A percentile compares a stretch with the other conserved stretches of the same genome.
phyloP scores from a whole-genome alignment of 495 filamentous ascomycete genomes.

The Xylaria bambusicola region DNA sequence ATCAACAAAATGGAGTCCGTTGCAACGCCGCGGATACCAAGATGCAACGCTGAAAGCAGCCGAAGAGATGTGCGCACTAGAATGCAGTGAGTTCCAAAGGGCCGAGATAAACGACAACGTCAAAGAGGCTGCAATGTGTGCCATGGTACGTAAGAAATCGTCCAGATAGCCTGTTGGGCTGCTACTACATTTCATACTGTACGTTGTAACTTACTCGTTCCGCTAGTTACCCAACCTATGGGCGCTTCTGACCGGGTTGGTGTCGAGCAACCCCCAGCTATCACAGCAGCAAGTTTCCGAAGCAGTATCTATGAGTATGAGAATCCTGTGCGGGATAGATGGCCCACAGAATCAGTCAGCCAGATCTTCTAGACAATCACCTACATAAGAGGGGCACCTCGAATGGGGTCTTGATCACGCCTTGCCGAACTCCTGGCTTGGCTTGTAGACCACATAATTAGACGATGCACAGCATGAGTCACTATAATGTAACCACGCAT shows the following conservation, averaged over 20 bases:
- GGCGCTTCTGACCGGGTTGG: conserved; percentile 1
- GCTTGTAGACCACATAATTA: too few species aligned
- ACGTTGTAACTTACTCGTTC: neutral
- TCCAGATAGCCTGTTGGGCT: too few species aligned
- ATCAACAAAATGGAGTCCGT: neutral
- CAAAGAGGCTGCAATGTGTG: neutral
- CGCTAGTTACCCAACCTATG: conserved; percentile 12
- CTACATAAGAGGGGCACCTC: neutral
- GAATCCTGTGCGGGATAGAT: conserved; percentile 1
- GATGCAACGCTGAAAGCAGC: neutral
- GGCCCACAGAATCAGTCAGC: neutral
- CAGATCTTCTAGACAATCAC: neutral
- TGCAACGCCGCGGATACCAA: neutral
- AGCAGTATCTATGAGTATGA: conserved; percentile 1
- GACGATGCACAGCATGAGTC: too few species aligned
- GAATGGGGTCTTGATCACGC: too few species aligned
- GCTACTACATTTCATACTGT: neutral
- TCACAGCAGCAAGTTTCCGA: conserved; percentile 5
- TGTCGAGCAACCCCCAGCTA: conserved; percentile 3
- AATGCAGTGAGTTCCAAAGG: conserved; percentile 1
- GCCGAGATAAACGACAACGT: neutral
- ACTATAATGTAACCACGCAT: too few species aligned
- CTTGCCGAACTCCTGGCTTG: too few species aligned
- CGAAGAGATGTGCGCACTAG: conserved; percentile 1
- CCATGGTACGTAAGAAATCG: conserved; percentile 4